Percentiles rank a stretch among this genome's conserved stretches.
These are phyloP conservation scores for Nakazawaea wickerhamii DNA, from an alignment of 805 yeast genomes.

Conservation along the genomic window DNA sequence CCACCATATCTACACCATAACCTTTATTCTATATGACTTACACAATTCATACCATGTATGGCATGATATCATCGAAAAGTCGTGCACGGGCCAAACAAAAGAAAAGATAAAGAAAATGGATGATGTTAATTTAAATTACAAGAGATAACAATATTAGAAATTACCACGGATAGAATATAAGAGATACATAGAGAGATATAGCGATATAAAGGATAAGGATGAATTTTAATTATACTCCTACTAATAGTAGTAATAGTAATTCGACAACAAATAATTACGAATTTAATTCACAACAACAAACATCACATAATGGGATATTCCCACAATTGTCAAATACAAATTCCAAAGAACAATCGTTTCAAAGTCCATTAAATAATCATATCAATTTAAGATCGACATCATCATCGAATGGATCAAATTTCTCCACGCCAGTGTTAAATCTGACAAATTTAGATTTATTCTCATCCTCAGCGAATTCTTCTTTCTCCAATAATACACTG, in stretches of 20 bases:
- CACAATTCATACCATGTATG: too few relatives aligned
- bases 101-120: too few relatives aligned
- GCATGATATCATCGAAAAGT: too few relatives aligned
- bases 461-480: not conserved
- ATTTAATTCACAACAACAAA: not conserved
- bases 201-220: too few relatives aligned
- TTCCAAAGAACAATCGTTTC: not conserved
- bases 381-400: conserved; percentile 4
- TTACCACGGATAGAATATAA: too few relatives aligned
- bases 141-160: not conserved
- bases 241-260: not conserved
- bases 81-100: too few relatives aligned
- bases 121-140: too few relatives aligned
- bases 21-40: too few relatives aligned
- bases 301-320: too few relatives aligned
- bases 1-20: too few relatives aligned
- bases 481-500: not conserved
- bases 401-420: conserved; percentile 1
- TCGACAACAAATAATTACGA: not conserved
- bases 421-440: conserved; percentile 5
- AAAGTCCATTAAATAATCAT: conserved; percentile 8
- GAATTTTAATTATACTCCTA: conserved; percentile 8
- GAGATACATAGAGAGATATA: too few relatives aligned
- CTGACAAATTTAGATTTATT: not conserved
- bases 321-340: not conserved